Conservation (phyloP, 805 yeast genomes). For the Candida fluviatilis region DNA sequence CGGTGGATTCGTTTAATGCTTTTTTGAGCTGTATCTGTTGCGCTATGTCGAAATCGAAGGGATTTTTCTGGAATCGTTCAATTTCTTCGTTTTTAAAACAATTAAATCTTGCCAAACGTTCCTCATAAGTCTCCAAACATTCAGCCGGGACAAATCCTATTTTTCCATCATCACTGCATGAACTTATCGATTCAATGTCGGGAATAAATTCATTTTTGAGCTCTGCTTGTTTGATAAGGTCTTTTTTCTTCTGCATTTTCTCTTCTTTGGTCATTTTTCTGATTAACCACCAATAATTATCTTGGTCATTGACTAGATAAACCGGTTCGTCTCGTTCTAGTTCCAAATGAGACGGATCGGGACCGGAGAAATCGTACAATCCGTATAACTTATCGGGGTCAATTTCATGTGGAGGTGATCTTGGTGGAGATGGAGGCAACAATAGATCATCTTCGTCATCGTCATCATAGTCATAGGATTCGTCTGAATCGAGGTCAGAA, state of each 20-base stretch:
- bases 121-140: constrained; percentile 85
- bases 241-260: constrained; percentile 22
- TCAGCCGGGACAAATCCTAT: constrained; percentile 98
- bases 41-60: constrained; percentile 1
- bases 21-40: background rate
- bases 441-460: constrained; percentile 40
- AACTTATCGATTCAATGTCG: constrained; percentile 9
- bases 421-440: constrained; percentile 59
- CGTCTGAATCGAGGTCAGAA: constrained; percentile 7
- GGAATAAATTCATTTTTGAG: constrained; percentile 5
- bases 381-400: constrained; percentile 86
- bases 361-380: constrained; percentile 81
- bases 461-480: constrained; percentile 17
- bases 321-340: constrained; percentile 80
- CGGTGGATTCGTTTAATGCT: background rate
- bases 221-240: constrained; percentile 6
- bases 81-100: constrained; percentile 86
- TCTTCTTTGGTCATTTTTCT: constrained; percentile 36
- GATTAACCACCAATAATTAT: constrained; percentile 96
- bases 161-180: constrained; percentile 51
- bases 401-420: constrained; percentile 75
- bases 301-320: constrained; percentile 76
- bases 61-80: constrained; percentile 23
- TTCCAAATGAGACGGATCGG: constrained; percentile 88
- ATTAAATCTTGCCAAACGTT: constrained; percentile 85